Evolutionary conservation across 306 rosid genomes (phyloP), one percentile per base, ranked within the genome.

Genomic region (Alnus glutinosa): DNA sequence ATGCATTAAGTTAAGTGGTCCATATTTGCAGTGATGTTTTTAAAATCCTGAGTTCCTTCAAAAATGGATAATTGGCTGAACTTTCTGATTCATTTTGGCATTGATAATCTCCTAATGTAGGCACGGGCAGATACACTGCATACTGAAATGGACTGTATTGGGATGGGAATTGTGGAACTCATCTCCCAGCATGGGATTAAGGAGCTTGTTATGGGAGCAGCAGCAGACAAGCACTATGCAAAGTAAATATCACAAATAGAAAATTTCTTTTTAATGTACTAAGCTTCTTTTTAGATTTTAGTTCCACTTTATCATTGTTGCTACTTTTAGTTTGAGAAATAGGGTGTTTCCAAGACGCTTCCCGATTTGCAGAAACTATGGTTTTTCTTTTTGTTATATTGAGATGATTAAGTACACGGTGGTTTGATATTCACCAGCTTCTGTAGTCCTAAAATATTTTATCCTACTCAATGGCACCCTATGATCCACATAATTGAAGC

Each of bases 121-220:
- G 87, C 83, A 28, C 73, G 8, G 18, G 90, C 86, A n/a, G 88
- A 85, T 66, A 87, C 81, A 85, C 55, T 87, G 12, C 47, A 49
- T 69, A 52, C 66, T 73, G 97, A 89, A 84, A 85, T 37, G 80
- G 92, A 89, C 76, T 70, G 75, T 70, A 84, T 94, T 75, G 97
- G 91, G 84, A 83, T 84, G 83, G 97, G 95, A 78, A 91, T 94
- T 80, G 86, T 91, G 71, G 86, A 91, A 78, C 87, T 94, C 71
- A 86, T 94, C 72, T 86, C 89, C 12, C 76, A 47, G 77, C 73
- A 71, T 71, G 73, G 80, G 73, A 89, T 94, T 72, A 84, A 75
- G 67, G 89, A 83, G 71, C 95, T 94, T 75, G 92, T 92, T 55
- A 94, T 94, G 95, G 98, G 98, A 81, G 98, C 95, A 75, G 95